Conservation (phyloP, 495 filamentous ascomycete genomes). For the Podospora conica region DNA sequence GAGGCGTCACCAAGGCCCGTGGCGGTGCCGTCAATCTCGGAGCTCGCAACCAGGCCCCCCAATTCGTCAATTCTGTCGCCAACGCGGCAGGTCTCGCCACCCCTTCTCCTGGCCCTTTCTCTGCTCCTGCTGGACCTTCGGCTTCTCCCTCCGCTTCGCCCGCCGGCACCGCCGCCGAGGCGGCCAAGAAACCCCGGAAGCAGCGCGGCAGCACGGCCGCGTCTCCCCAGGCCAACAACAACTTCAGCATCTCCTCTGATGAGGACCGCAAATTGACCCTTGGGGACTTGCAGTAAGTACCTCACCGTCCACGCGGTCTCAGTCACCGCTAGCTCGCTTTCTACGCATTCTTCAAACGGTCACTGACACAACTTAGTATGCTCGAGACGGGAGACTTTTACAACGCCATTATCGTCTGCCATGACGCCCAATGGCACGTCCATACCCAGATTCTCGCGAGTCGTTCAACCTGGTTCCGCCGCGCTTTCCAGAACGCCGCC, state of each 20-base stretch:
- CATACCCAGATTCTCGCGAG: no score
- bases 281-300: neutral
- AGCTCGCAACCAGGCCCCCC: neutral
- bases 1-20: neutral
- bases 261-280: neutral
- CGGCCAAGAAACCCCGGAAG: neutral
- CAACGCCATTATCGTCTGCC: constrained; percentile 11
- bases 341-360: neutral
- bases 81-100: neutral
- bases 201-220: neutral
- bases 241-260: neutral
- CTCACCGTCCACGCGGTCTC: neutral
- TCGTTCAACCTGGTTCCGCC: constrained; percentile 13
- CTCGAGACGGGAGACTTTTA: constrained; percentile 12
- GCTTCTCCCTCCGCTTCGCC: neutral
- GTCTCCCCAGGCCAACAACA: no score
- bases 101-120: neutral
- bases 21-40: neutral
- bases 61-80: neutral
- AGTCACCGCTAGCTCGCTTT: neutral
- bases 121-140: neutral
- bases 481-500: neutral
- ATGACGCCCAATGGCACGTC: constrained; percentile 14
- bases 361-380: neutral
- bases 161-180: neutral